Evolutionary conservation across 768 basidiomycete genomes (phyloP).

Genomic region (Mycena rosella): DNA sequence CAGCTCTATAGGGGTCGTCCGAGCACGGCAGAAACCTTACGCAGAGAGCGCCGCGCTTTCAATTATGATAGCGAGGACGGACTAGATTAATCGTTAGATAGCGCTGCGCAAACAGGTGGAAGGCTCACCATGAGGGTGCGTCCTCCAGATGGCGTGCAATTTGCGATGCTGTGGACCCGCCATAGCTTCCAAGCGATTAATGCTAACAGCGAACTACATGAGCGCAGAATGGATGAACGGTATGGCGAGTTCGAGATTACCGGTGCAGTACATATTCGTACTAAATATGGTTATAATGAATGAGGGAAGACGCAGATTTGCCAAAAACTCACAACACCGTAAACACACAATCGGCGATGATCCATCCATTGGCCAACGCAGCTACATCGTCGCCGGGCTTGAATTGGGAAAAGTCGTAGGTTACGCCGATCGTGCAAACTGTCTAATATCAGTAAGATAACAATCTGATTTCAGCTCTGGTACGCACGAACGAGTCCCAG

Average conservation of each 20-base stretch:
- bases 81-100: neutral
- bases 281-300: neutral
- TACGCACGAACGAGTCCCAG: too few species aligned
- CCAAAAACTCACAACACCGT: conserved; percentile 24
- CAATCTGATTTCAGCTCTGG: too few species aligned
- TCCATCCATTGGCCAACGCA: conserved; percentile 23
- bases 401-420: conserved; percentile 14
- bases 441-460: too few species aligned
- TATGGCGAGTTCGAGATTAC: neutral
- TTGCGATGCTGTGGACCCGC: conserved; percentile 8
- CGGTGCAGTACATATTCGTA: conserved; percentile 27
- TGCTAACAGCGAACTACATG: neutral
- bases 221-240: too few species aligned
- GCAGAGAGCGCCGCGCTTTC: conserved; percentile 8
- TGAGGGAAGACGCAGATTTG: too few species aligned
- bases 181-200: conserved; percentile 20
- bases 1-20: too few species aligned
- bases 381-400: neutral
- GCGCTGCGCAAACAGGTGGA: too few species aligned
- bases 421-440: conserved; percentile 15
- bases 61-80: conserved; percentile 3
- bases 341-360: conserved; percentile 4
- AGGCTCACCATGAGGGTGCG: neutral
- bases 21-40: too few species aligned
- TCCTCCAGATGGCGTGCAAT: neutral